Evolutionary conservation across 768 basidiomycete genomes (phyloP), one percentile per base, ranked within the genome.

Genomic region (Suillus variegatus): DNA sequence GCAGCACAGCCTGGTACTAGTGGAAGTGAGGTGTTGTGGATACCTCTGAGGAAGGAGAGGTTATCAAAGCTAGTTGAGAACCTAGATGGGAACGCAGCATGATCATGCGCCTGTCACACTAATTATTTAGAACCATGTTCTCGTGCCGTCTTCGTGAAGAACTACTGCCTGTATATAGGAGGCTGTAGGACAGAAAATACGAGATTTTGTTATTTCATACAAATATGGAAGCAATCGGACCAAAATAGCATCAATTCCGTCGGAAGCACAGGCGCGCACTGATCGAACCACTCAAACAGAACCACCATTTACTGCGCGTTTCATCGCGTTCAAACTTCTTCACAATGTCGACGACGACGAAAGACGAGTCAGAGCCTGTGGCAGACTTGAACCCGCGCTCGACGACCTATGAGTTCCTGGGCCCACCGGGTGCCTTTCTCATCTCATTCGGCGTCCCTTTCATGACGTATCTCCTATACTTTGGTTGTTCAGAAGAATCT

Each of bases 21-120:
- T 41, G 82, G 83, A 62, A 72, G 79, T 60, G 88, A 94, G 77
- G 82, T 87, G 72, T 78, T 95, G 51, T 97, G 95, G 95, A 93
- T 97, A 69, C 93, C 94, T 2, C 71, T 98, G 70, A 82, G 91
- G 67, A 90, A 89, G 75, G 93, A 95, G 72, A 83, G 90, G 69
- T 73, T 96, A 68, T 75, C 74, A 20, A 82, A 74, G 64, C 78
- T 90, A 8, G 72, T 88, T 49, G 66, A 70, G 61, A 68, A 72
- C 20, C 70, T 76, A 28, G 72, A 73, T 68, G 25, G 56, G 32
- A 73, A 44, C 0, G 40, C 40, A 41, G 12, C 57, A 25, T 58
- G 57, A 58, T 41, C 9, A 9, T 52, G 25, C 8, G 28, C 51
- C 7, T 2, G 3, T 1, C 12, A 6, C 22, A 6, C 25, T 28